Evolutionary conservation across 139 green algal species (phyloP).

Genomic region (Chloropicon primus): DNA sequence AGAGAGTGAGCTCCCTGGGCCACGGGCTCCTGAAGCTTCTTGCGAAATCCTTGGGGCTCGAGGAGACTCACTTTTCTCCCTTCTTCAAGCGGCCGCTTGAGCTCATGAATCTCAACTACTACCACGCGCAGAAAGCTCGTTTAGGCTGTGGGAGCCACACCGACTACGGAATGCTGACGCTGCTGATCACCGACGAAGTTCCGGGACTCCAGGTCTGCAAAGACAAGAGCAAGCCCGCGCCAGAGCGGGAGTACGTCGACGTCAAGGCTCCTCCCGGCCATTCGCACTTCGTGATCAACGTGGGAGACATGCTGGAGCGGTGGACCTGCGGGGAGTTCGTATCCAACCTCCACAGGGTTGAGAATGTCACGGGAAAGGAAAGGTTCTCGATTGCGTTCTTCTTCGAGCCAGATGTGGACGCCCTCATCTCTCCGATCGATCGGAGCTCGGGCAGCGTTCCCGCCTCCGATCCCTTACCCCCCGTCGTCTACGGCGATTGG

Average conservation of each 20-base stretch:
- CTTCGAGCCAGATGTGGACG: constrained; percentile 37
- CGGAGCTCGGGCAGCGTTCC: too few relatives aligned
- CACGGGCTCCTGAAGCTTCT: neutral
- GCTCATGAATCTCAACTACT: neutral
- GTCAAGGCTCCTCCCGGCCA: constrained; percentile 37
- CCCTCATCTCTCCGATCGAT: too few relatives aligned
- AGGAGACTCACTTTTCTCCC: neutral
- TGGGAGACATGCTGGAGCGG: constrained; percentile 84
- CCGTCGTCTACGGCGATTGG: neutral
- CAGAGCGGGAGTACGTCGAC: constrained; percentile 41
- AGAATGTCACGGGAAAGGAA: constrained; percentile 45
- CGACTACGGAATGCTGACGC: constrained; percentile 88
- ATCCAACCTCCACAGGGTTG: constrained; percentile 69
- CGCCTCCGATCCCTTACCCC: too few relatives aligned
- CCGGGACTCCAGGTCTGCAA: constrained; percentile 62
- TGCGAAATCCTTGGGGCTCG: neutral
- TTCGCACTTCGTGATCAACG: constrained; percentile 81
- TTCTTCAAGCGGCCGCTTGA: neutral
- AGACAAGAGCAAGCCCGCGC: neutral
- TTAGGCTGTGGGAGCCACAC: constrained; percentile 33
- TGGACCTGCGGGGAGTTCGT: constrained; percentile 63
- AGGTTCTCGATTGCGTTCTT: constrained; percentile 73
- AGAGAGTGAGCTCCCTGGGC: neutral
- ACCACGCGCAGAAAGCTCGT: neutral
- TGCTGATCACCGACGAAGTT: constrained; percentile 62